Percentiles rank a stretch among this genome's conserved stretches.
Conservation (phyloP, 2,329 filamentous ascomycete species). For the Akanthomyces dipterigenus region DNA sequence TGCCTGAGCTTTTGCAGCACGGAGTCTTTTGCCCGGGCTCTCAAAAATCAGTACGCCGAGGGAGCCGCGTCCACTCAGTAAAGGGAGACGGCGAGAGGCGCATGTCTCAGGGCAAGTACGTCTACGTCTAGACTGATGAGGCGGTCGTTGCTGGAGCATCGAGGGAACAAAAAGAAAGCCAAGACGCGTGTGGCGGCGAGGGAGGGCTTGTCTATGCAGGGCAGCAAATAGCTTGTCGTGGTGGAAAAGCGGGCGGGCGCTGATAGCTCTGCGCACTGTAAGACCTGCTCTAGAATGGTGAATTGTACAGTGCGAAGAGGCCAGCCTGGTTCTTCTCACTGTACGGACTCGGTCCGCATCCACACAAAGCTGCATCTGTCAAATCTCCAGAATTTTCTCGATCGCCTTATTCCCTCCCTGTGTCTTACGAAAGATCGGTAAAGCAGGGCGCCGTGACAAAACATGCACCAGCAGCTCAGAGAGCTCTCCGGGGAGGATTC, state of each 20-base stretch:
- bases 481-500: conserved; percentile 8
- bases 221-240: neutral
- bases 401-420: conserved; percentile 7
- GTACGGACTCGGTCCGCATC: conserved; percentile 8
- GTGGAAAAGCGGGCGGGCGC: neutral
- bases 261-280: conserved; percentile 7
- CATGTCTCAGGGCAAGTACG: neutral
- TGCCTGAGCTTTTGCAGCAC: neutral
- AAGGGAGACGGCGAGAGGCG: conserved; percentile 6
- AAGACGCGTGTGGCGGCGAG: neutral
- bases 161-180: conserved; percentile 9
- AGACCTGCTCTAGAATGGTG: neutral
- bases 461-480: conserved; percentile 10
- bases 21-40: neutral
- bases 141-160: neutral
- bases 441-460: neutral
- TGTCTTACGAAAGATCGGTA: conserved; percentile 1
- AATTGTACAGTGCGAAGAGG: neutral
- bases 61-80: neutral
- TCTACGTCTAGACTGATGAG: neutral
- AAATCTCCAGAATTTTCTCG: neutral
- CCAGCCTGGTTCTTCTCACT: neutral
- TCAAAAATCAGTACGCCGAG: neutral
- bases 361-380: conserved; percentile 6
- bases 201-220: conserved; percentile 5